Base-by-base conservation (phyloP, 192 early-diverging fungal species). In the Paraglomus occultum region DNA sequence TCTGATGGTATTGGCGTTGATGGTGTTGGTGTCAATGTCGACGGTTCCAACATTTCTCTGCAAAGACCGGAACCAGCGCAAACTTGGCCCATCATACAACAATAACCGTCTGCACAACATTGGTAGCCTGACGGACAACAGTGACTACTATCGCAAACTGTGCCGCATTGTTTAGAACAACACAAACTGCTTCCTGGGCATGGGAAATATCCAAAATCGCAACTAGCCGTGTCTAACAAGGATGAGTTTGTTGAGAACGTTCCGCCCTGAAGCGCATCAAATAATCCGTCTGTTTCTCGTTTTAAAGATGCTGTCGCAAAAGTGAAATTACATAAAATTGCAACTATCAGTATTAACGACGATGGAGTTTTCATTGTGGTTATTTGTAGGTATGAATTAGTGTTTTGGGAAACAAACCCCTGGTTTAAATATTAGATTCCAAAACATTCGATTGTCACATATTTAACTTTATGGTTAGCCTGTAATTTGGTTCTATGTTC, bases 271-370 rank as follows among this genome's bases (percentile, higher is more conserved):
- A 54, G 31, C 1, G 52, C 57, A 59, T 59, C 57, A 59, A 59
- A 39, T 59, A 59, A 59, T 40, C 44, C 44, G 57, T 9, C 38
- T 59, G 39, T 17, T 42, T 17, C 11, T 42, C 3, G 17, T 59
- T 59, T 40, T 42, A 40, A 59, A 17, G 23, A n/a, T n/a, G n/a
- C n/a, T n/a, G n/a, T n/a, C n/a, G n/a, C n/a, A 4, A 59, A 40
- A 59, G 38, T 39, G 10, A 39, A 59, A 59, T 59, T 59, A 42
- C 57, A n/a, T n/a, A n/a, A n/a, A n/a, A n/a, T n/a, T n/a, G n/a
- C n/a, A n/a, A n/a, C n/a, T n/a, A n/a, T n/a, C n/a, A n/a, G n/a
- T n/a, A n/a, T n/a, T n/a, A n/a, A n/a, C n/a, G n/a, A n/a, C n/a
- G n/a, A n/a, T n/a, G n/a, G n/a, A n/a, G n/a, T n/a, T n/a, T n/a